Evolutionary conservation across 805 yeast genomes (phyloP).

Genomic region (Sugiyamaella smithiae): DNA sequence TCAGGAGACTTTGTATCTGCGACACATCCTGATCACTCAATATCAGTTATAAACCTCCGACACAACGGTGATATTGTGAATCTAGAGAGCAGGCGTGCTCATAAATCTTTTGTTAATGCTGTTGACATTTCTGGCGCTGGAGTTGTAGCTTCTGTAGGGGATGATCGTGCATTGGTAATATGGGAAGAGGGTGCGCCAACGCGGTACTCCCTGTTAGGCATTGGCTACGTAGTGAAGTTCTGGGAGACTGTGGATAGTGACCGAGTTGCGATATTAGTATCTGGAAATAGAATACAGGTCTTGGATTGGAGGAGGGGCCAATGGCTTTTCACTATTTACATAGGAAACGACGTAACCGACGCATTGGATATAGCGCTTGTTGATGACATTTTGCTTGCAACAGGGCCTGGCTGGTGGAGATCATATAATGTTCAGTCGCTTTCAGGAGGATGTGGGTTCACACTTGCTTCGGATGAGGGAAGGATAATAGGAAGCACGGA

Average conservation of each 20-base stretch:
- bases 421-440: conserved; percentile 28
- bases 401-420: conserved; percentile 39
- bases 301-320: conserved; percentile 35
- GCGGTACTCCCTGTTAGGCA: conserved; percentile 20
- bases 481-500: conserved; percentile 22
- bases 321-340: conserved; percentile 36
- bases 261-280: conserved; percentile 35
- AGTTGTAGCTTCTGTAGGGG: conserved; percentile 32
- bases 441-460: conserved; percentile 38
- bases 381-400: conserved; percentile 30
- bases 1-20: conserved; percentile 20
- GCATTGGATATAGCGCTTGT: conserved; percentile 26
- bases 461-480: conserved; percentile 25
- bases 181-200: conserved; percentile 30
- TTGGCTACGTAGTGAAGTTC: conserved; percentile 33
- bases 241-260: conserved; percentile 36
- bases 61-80: conserved; percentile 4
- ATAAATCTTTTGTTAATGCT: conserved; percentile 30
- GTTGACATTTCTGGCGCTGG: conserved; percentile 35
- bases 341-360: conserved; percentile 19
- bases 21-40: conserved; percentile 24
- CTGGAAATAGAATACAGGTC: conserved; percentile 33
- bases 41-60: conserved; percentile 17
- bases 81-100: conserved; percentile 21
- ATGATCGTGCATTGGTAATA: conserved; percentile 32